These are phyloP conservation scores for Umbellularia californica DNA, from an alignment of 164 flowering plant species.

Conservation along the genomic window DNA sequence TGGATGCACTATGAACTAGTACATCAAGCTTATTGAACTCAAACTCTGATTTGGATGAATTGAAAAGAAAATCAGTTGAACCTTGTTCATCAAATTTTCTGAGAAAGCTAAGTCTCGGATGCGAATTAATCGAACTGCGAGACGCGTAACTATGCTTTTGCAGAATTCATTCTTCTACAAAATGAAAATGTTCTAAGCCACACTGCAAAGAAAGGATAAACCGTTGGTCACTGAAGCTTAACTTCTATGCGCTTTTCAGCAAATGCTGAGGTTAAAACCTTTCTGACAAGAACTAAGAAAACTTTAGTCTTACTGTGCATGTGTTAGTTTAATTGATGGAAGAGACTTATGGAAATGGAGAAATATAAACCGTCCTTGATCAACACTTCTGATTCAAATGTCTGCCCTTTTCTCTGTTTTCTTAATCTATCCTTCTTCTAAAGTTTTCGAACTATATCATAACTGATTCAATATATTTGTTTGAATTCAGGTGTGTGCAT, in stretches of 20 bases:
- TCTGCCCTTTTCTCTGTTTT: neutral
- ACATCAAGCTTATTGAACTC: too few relatives aligned
- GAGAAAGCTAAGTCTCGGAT: too few relatives aligned
- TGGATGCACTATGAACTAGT: too few relatives aligned
- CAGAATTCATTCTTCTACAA: too few relatives aligned
- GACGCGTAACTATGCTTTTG: too few relatives aligned
- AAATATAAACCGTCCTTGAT: neutral
- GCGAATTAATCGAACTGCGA: too few relatives aligned
- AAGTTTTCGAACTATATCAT: neutral
- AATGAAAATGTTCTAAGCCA: neutral
- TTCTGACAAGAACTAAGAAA: neutral
- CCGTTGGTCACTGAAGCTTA: neutral
- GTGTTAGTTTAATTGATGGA: neutral
- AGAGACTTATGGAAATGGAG: neutral
- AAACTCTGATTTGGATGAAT: too few relatives aligned
- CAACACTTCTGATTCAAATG: neutral
- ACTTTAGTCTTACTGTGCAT: neutral
- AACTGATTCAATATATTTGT: neutral
- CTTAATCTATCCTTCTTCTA: neutral
- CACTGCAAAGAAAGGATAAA: neutral
- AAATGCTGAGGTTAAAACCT: neutral
- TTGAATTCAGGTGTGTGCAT: constrained; percentile 39
- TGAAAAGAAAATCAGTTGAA: too few relatives aligned
- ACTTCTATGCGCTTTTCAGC: neutral
- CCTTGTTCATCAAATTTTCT: too few relatives aligned